Percentiles rank a stretch among this genome's conserved stretches.
Conservation (phyloP, 805 yeast genomes). For the Metschnikowia cubensis region DNA sequence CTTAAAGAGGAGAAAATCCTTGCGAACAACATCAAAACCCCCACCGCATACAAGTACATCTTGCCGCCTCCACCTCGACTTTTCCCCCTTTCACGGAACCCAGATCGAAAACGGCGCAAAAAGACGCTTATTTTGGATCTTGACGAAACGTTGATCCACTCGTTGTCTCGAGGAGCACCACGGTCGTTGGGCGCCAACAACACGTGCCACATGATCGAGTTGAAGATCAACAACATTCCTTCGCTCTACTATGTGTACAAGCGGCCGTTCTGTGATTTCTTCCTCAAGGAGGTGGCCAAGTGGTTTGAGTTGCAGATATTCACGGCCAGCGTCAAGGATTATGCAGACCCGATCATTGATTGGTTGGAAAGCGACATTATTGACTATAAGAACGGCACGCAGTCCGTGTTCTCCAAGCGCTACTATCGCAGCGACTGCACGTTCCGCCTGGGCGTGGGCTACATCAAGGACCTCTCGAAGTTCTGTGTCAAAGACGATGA, state of each 20-base stretch:
- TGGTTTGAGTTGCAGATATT: slow-evolving; percentile 91
- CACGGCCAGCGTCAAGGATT: slow-evolving; percentile 91
- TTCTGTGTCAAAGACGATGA: slow-evolving; percentile 61
- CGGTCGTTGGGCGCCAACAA: slow-evolving; percentile 34
- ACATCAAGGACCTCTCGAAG: slow-evolving; percentile 50
- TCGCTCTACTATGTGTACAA: slow-evolving; percentile 87
- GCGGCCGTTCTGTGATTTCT: slow-evolving; percentile 86
- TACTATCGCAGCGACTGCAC: slow-evolving; percentile 80
- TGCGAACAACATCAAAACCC: slow-evolving; percentile 39
- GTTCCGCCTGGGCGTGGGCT: slow-evolving; percentile 74
- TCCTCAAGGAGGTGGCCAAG: slow-evolving; percentile 67
- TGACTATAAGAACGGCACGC: slow-evolving; percentile 14
- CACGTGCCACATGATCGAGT: slow-evolving; percentile 71
- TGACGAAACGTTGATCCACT: slow-evolving; percentile 93
- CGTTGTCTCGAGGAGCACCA: slow-evolving; percentile 66
- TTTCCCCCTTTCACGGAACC: slow-evolving; percentile 39
- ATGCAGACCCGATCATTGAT: slow-evolving; percentile 96
- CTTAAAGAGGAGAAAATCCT: slow-evolving; percentile 39
- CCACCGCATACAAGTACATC: slow-evolving; percentile 40
- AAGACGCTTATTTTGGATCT: slow-evolving; percentile 83
- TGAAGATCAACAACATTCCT: slow-evolving; percentile 61
- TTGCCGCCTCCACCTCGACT: slow-evolving; percentile 45
- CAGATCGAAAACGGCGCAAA: slow-evolving; percentile 33
- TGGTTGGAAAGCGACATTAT: slow-evolving; percentile 69
- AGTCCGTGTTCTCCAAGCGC: slow-evolving; percentile 48